Conservation (phyloP, 2,329 filamentous ascomycete species). For the Epichloe typhina region DNA sequence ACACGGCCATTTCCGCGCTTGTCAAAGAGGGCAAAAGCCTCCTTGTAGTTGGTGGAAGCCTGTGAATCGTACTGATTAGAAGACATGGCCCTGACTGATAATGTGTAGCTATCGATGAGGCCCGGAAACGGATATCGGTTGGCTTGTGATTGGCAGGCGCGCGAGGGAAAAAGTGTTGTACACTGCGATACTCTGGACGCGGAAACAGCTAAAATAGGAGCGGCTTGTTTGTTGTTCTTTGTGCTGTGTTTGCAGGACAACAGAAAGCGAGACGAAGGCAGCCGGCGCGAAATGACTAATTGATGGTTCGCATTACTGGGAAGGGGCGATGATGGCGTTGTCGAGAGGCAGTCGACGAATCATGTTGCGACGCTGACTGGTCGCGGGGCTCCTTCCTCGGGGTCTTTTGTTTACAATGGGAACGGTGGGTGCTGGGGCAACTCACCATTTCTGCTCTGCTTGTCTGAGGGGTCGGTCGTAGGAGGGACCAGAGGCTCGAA, state of each 20-base stretch:
- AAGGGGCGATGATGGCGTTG: conserved; percentile 1
- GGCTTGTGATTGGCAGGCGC: not conserved
- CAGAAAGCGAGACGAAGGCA: not conserved
- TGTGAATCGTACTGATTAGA: conserved; percentile 43
- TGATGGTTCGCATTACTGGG: not conserved
- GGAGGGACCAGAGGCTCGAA: not conserved
- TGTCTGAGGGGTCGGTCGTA: not conserved
- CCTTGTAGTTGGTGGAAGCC: conserved; percentile 97
- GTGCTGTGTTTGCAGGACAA: not conserved
- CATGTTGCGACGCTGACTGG: conserved; percentile 2
- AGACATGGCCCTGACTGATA: conserved; percentile 22
- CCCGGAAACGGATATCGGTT: not conserved
- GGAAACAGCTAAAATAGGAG: not conserved
- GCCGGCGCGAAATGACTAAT: not conserved
- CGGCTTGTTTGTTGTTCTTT: not conserved
- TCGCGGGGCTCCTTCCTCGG: conserved; percentile 5
- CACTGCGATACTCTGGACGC: not conserved
- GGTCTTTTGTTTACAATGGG: conserved; percentile 6
- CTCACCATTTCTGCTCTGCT: conserved; percentile 5
- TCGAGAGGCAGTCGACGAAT: conserved; percentile 2
- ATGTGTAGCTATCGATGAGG: not conserved
- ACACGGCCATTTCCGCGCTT: conserved; percentile 96
- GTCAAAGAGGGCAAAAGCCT: conserved; percentile 99
- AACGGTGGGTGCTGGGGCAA: conserved; percentile 5
- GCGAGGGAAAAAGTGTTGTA: not conserved